Evolutionary conservation across 2,329 filamentous ascomycete species (phyloP), one percentile per base, ranked within the genome.

Genomic region (Cytospora mali): DNA sequence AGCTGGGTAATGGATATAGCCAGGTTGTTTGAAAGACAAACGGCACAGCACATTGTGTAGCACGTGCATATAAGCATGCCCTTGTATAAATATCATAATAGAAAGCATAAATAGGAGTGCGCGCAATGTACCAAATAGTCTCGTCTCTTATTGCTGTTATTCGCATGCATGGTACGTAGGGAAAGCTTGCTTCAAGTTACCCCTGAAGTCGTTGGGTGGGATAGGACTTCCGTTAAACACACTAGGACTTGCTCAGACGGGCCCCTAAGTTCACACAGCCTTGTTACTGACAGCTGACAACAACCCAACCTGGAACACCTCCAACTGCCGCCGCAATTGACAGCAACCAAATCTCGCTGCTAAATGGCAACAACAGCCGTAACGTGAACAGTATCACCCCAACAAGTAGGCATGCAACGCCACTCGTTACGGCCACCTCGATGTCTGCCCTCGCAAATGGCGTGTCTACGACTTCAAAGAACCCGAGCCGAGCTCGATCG

Each of bases 1-100:
- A 83, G 71, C 74, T 85, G 64, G 80, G 81, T n/a, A 76, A 75
- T 64, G 84, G 85, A 59, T 91, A 90, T 72, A 90, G 87, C 72
- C 84, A 87, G 73, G 82, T 84, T 69, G 87, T 89, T 66, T 89
- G 51, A 52, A 55, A 53, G 42, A 49, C 42, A 48, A 28, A 9
- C 21, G 18, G 7, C 4, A 25, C 11, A 4, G 51, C 28, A 29
- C 48, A 58, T 61, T 59, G 56, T 31, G 50, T 35, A 48, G 50
- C 54, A 39, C 42, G 56, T 57, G 56, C 56, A 42, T 42, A 39
- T 61, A 56, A 23, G n/a, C n/a, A 13, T 9, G n/a, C 42, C 11
- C 53, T n/a, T 35, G 57, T 63, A 63, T 31, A 65, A 56, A 42
- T 42, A 63, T 33, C 18, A n/a, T 48, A 59, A 62, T 65, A 48